Evolutionary conservation across 106 monocot genomes (phyloP).

Genomic region (Chionographis japonica): DNA sequence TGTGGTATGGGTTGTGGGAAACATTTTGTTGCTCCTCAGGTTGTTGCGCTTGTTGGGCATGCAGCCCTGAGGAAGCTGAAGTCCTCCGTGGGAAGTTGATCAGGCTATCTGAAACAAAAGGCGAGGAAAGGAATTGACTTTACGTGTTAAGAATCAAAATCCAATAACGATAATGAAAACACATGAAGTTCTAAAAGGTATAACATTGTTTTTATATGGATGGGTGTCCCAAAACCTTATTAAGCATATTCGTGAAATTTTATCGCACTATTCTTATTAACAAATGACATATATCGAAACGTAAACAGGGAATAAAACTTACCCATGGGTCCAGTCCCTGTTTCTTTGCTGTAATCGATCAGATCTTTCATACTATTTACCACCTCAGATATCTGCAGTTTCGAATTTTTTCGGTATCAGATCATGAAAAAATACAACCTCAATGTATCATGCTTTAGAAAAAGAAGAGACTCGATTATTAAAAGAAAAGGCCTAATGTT

Average conservation of each 20-base stretch:
- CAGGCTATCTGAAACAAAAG: slow-evolving; percentile 20
- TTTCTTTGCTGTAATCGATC: slow-evolving; percentile 90
- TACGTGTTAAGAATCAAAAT: no score
- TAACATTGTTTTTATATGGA: no score
- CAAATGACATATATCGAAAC: background rate
- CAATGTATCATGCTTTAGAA: background rate
- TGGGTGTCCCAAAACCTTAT: no score
- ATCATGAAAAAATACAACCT: background rate
- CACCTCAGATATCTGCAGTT: slow-evolving; percentile 82
- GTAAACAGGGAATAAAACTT: slow-evolving; percentile 4
- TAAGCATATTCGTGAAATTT: no score
- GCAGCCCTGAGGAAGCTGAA: slow-evolving; percentile 23
- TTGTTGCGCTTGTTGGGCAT: slow-evolving; percentile 19
- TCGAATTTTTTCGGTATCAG: background rate
- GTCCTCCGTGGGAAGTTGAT: slow-evolving; percentile 33
- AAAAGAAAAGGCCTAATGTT: background rate
- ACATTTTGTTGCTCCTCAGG: slow-evolving; percentile 20
- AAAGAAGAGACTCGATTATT: background rate
- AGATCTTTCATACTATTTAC: slow-evolving; percentile 98
- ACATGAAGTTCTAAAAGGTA: no score
- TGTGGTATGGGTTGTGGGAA: slow-evolving; percentile 18
- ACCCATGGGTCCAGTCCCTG: slow-evolving; percentile 85
- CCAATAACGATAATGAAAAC: no score
- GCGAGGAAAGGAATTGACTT: no score
- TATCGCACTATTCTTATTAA: no score